These are phyloP conservation scores for Chamaecyparis obtusa DNA, from an alignment of 75 land plant species.

Conservation along the genomic window DNA sequence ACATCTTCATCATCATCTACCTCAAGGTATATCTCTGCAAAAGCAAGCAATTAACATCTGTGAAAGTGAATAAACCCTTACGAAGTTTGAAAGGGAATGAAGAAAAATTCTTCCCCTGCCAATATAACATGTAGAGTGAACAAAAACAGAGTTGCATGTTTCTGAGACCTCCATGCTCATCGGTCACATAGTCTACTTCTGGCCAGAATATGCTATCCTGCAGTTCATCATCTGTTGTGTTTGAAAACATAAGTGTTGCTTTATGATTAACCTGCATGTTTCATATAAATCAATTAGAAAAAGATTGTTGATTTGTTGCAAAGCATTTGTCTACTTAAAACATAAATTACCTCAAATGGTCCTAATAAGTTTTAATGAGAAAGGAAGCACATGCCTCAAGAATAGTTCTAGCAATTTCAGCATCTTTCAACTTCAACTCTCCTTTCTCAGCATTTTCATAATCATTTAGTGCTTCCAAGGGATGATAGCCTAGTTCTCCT, in stretches of 20 bases:
- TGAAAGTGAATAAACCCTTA: neutral
- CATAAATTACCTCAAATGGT: neutral
- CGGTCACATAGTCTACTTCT: conserved; percentile 70
- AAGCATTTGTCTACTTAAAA: neutral
- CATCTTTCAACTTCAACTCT: conserved; percentile 36
- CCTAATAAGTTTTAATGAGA: neutral
- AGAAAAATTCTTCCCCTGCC: neutral
- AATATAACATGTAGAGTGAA: neutral
- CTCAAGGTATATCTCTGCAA: conserved; percentile 86
- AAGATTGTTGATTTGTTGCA: neutral
- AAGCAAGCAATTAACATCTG: neutral
- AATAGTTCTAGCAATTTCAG: conserved; percentile 46
- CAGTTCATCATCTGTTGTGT: conserved; percentile 29
- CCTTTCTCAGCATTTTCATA: conserved; percentile 16
- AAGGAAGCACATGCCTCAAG: conserved; percentile 35
- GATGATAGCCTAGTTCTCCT: conserved; percentile 47
- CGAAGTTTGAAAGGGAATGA: neutral
- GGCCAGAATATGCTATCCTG: conserved; percentile 63
- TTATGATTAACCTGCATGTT: conserved; percentile 56
- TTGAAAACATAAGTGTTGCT: conserved; percentile 65
- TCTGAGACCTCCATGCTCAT: conserved; percentile 83
- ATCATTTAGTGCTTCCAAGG: conserved; percentile 46
- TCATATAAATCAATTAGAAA: neutral
- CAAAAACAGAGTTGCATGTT: conserved; percentile 11
- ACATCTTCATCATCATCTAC: conserved; percentile 65